Evolutionary conservation across 768 basidiomycete species (phyloP).

Genomic region (Phlebiopsis gigantea): DNA sequence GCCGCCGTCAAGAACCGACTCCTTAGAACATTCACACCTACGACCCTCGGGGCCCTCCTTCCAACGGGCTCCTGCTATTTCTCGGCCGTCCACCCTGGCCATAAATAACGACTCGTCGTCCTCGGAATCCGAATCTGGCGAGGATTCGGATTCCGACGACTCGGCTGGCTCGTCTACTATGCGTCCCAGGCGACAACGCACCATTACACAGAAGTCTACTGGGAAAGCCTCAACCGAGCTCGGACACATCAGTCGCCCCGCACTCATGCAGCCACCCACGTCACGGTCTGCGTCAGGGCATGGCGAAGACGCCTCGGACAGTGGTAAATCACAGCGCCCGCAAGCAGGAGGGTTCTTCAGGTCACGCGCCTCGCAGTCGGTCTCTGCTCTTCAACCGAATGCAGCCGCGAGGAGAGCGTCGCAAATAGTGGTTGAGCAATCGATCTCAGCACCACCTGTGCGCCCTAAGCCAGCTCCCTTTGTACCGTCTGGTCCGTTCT

Average conservation of each 20-base stretch:
- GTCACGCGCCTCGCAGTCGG: constrained; percentile 50
- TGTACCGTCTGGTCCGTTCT: not conserved
- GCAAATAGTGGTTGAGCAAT: constrained; percentile 13
- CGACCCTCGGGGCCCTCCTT: constrained; percentile 18
- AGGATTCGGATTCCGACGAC: constrained; percentile 29
- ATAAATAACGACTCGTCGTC: constrained; percentile 21
- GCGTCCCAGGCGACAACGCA: constrained; percentile 30
- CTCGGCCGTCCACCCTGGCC: constrained; percentile 18
- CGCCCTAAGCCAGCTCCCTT: not conserved
- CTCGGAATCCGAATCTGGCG: constrained; percentile 18
- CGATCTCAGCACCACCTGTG: not conserved
- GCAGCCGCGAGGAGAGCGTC: constrained; percentile 50
- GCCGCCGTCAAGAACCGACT: constrained; percentile 28
- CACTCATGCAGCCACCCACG: constrained; percentile 12
- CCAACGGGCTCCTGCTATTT: constrained; percentile 6
- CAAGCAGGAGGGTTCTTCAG: constrained; percentile 24
- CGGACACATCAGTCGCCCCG: constrained; percentile 19
- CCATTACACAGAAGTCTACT: constrained; percentile 23
- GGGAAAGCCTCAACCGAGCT: constrained; percentile 22
- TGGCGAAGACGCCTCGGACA: constrained; percentile 1
- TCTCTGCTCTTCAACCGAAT: constrained; percentile 50
- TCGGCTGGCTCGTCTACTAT: constrained; percentile 25
- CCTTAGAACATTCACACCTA: constrained; percentile 9
- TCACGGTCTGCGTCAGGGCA: constrained; percentile 16
- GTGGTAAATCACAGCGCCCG: constrained; percentile 2